phyloP scores from a whole-genome alignment of 495 filamentous ascomycete species.

The Penicillium alfredii region DNA sequence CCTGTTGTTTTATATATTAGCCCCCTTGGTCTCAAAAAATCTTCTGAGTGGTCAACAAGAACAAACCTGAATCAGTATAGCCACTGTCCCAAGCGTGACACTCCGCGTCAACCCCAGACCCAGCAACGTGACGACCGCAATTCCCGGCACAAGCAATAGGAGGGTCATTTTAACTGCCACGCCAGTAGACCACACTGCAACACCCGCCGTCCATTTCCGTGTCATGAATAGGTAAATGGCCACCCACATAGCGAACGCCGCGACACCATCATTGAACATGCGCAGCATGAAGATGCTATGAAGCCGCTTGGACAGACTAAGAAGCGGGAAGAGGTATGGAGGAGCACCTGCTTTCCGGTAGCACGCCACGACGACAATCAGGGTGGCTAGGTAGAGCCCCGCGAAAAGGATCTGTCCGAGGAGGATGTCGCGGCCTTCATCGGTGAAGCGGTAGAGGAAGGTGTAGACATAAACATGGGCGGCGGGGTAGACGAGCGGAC shows the following conservation, averaged over 20 bases:
- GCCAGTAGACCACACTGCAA: conserved; percentile 66
- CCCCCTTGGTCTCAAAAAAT: not conserved
- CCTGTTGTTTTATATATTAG: conserved; percentile 26
- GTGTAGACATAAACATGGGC: conserved; percentile 90
- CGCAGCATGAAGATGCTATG: conserved; percentile 91
- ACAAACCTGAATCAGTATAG: conserved; percentile 65
- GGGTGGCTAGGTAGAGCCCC: conserved; percentile 64
- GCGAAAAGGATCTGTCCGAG: conserved; percentile 77
- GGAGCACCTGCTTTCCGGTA: conserved; percentile 76
- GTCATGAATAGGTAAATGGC: conserved; percentile 72
- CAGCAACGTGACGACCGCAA: conserved; percentile 67
- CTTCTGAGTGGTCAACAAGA: not conserved
- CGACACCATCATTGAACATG: conserved; percentile 92
- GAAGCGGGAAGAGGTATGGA: conserved; percentile 80
- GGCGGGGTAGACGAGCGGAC: conserved; percentile 89
- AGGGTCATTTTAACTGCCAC: conserved; percentile 93
- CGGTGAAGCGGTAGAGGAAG: conserved; percentile 68
- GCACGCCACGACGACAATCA: conserved; percentile 73
- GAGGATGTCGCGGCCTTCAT: conserved; percentile 68
- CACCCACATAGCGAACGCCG: conserved; percentile 71
- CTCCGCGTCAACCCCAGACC: conserved; percentile 57
- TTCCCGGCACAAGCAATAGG: conserved; percentile 71
- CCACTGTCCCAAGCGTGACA: conserved; percentile 60
- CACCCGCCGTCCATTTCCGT: conserved; percentile 63
- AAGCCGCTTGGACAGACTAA: conserved; percentile 83